These are phyloP conservation scores for Cyberlindnera euphorbiae DNA, from an alignment of 805 yeast species.

Conservation along the genomic window DNA sequence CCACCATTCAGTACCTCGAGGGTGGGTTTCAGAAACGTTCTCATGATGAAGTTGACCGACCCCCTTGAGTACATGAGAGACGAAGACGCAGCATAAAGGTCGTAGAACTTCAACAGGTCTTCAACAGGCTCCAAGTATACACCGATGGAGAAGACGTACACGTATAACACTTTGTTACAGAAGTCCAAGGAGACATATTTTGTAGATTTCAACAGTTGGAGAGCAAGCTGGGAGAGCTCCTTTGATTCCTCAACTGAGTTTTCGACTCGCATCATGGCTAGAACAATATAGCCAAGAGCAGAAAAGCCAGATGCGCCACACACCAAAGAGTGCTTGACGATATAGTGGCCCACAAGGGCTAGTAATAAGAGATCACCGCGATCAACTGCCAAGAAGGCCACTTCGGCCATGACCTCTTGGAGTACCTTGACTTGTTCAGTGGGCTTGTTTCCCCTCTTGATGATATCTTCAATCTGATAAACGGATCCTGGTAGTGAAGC, in stretches of 20 bases:
- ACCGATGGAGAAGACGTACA: constrained; percentile 39
- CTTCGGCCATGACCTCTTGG: constrained; percentile 37
- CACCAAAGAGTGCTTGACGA: constrained; percentile 32
- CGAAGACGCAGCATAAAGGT: constrained; percentile 21
- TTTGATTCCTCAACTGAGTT: constrained; percentile 33
- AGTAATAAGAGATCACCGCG: constrained; percentile 27
- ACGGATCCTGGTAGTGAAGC: constrained; percentile 30
- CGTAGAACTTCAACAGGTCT: constrained; percentile 29
- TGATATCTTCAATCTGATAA: constrained; percentile 17
- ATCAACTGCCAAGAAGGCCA: constrained; percentile 32
- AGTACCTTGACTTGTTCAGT: constrained; percentile 29
- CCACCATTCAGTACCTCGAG: constrained; percentile 12
- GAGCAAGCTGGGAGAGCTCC: constrained; percentile 38
- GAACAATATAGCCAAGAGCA: constrained; percentile 35
- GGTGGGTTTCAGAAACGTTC: constrained; percentile 12
- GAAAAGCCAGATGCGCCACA: constrained; percentile 38
- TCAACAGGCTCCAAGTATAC: constrained; percentile 36
- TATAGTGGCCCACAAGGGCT: constrained; percentile 29
- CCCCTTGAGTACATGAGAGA: constrained; percentile 13
- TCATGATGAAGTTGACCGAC: constrained; percentile 15
- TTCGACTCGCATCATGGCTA: constrained; percentile 33
- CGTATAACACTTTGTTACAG: constrained; percentile 36
- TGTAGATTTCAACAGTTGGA: constrained; percentile 32
- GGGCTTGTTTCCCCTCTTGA: constrained; percentile 26
- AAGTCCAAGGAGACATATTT: constrained; percentile 30